These are phyloP conservation scores for Leccinellum albellum DNA, from an alignment of 768 basidiomycete species.

Conservation along the genomic window DNA sequence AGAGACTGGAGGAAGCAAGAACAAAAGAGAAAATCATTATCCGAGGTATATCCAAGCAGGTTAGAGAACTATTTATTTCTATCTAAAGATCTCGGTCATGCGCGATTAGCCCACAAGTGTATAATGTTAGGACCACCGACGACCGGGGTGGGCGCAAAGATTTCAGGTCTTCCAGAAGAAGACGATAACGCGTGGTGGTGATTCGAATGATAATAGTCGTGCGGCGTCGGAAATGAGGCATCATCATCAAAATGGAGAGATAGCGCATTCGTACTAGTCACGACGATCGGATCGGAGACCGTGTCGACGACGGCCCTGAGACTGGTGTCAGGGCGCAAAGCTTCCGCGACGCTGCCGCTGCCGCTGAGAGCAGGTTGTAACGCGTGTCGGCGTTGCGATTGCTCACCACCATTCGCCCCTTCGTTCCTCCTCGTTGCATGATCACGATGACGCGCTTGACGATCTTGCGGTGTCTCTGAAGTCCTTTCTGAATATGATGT, in stretches of 20 bases:
- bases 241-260: constrained; percentile 37
- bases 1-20: not conserved
- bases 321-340: constrained; percentile 12
- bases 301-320: constrained; percentile 12
- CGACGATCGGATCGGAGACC: constrained; percentile 11
- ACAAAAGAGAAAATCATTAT: not conserved
- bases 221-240: constrained; percentile 31
- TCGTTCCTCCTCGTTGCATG: constrained; percentile 22
- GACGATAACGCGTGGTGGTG: constrained; percentile 14
- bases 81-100: constrained; percentile 19
- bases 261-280: constrained; percentile 30
- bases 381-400: constrained; percentile 17
- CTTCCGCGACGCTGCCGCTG: constrained; percentile 14
- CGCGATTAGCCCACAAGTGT: constrained; percentile 33
- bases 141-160: constrained; percentile 32
- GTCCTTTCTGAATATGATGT: constrained; percentile 19
- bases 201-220: constrained; percentile 13
- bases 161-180: constrained; percentile 26
- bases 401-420: constrained; percentile 2
- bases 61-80: not conserved
- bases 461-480: constrained; percentile 13
- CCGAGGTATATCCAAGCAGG: not conserved
- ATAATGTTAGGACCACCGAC: constrained; percentile 33
- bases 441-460: constrained; percentile 11
- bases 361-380: constrained; percentile 10